Base-by-base conservation (phyloP, 352 stramenopile genomes). In the Phytopythium chamaehyphon region DNA sequence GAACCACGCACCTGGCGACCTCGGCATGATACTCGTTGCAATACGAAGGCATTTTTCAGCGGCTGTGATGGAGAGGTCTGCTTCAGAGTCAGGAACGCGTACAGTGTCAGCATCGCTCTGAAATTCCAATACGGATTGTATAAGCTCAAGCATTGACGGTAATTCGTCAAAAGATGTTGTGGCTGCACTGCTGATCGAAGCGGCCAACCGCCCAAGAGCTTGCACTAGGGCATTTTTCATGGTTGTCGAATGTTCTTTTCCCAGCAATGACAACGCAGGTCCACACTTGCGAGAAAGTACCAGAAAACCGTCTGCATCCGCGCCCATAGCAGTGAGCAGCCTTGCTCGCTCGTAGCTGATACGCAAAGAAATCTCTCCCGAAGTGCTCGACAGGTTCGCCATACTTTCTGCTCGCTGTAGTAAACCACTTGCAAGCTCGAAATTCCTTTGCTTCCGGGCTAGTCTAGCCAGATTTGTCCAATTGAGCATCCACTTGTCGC, bases 401-500 rank as follows among this genome's bases (percentile, higher is more conserved):
- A 15, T 19, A 26, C 18, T 21, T 18, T n/a, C 61, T 26, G 62
- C 61, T 50, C 80, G 47, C 22, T 26, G 51, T 35, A 86, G 57
- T 51, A 88, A 44, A 6, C 43, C 28, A 35, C 43, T 44, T 12
- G 67, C 69, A 22, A 86, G 55, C 26, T 38, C 19, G 35, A 76
- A 73, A 47, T 90, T 90, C 55, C 61, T 51, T 33, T 88, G 79
- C 40, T 74, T 79, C 18, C 74, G 66, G 4, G 79, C 72, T 38
- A 88, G 57, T 38, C 54, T 65, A 10, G 76, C 68, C 53, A 83
- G 44, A 26, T 57, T 35, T 11, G 72, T 38, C 12, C 85, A 43
- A 42, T 69, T 49, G 11, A 59, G 44, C 16, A 19, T 15, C 19
- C 21, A 31, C 8, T 36, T 21, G 12, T 10, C n/a, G 18, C 10